Base-by-base conservation (phyloP, 257 asterid genomes). In the Apocynum venetum region DNA sequence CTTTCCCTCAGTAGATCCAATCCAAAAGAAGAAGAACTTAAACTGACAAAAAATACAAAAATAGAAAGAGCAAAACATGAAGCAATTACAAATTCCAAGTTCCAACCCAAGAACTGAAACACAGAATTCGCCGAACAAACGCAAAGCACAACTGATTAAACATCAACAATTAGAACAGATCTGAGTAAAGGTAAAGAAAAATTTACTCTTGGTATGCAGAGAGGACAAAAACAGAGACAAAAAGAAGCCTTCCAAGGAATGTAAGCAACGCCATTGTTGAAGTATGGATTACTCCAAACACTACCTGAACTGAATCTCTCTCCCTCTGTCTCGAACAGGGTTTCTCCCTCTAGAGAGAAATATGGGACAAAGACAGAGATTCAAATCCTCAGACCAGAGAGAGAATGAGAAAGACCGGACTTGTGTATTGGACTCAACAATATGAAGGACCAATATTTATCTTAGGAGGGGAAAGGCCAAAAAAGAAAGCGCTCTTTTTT, bases 201-300 rank as follows among this genome's bases (percentile, higher is more conserved):
- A 8, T 88, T 85, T 89, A 95, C 98, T 95, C 98, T 85, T 91
- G 98, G 83, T 87, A 88, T 70, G 96, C 98, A 69, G 97, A 89
- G 84, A 95, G 94, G 71, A 95, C 80, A 88, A 95, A 95, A 81
- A 90, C 93, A 7, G 98, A 89, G 87, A 93, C 98, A 80, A 95
- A 95, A 75, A 95, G 90, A 78, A 93, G 76, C 74, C 98, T 85
- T 4, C 98, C 98, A 71, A 92, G 73, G 87, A 92, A 88, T 11
- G 98, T 89, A 5, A 85, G 2, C 84, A 91, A 82, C 78, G 94
- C 93, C 98, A 93, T 93, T 84, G 85, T 68, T 51, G 72, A 47
- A 55, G 77, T 73, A 12, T 1, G 48, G 48, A 65, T 40, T 64
- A 11, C 46, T 64, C 31, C 46, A 6, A 36, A 36, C 44, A 64